These are phyloP conservation scores for Oidiodendron maius DNA, from an alignment of 495 filamentous ascomycete genomes.

Conservation along the genomic window DNA sequence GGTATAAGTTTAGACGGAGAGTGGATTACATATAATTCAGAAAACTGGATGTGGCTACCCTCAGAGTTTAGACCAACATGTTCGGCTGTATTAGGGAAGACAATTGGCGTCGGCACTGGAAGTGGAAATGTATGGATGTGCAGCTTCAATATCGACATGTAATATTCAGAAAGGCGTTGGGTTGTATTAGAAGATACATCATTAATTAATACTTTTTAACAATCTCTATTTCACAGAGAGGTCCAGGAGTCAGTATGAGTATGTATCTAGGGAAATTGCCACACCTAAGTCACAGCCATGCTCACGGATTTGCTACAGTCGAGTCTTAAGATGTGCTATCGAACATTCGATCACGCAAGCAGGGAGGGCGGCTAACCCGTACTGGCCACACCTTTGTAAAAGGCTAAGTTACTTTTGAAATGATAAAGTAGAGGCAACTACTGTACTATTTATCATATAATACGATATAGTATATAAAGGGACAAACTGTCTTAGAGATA, in stretches of 20 bases:
- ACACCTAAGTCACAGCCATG: constrained; percentile 4
- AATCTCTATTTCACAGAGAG: too few species aligned
- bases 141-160: too few species aligned
- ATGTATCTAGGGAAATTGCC: constrained; percentile 19
- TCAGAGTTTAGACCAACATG: constrained; percentile 24
- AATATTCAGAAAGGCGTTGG: constrained; percentile 8
- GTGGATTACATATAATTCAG: constrained; percentile 23
- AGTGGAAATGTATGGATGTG: constrained; percentile 24
- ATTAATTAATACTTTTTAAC: constrained; percentile 12
- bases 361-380: too few species aligned
- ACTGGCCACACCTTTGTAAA: neutral
- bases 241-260: constrained; percentile 13
- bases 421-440: too few species aligned
- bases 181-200: neutral
- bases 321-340: neutral
- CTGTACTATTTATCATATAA: too few species aligned
- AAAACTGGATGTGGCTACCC: constrained; percentile 22
- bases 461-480: too few species aligned
- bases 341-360: neutral
- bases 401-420: neutral
- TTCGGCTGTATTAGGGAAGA: constrained; percentile 16
- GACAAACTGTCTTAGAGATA: too few species aligned
- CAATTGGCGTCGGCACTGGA: constrained; percentile 18
- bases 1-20: constrained; percentile 18
- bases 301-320: neutral